Evolutionary conservation across 2,329 filamentous ascomycete species (phyloP).

Genomic region (Colletotrichum musae): DNA sequence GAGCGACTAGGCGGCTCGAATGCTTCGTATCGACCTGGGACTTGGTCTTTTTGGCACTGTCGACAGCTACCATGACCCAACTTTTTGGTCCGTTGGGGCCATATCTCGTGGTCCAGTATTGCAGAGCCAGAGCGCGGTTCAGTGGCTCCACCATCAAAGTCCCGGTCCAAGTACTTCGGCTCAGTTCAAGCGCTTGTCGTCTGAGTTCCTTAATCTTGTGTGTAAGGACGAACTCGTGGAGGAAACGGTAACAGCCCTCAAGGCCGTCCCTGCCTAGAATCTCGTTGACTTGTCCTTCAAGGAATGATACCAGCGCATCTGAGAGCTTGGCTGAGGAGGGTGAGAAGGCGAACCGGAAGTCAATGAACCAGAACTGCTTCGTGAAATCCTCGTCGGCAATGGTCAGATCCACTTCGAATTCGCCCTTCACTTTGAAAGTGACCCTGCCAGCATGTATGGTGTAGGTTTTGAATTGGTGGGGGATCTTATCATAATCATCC

Average conservation of each 20-base stretch:
- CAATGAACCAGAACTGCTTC: conserved; percentile 94
- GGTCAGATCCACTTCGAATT: conserved; percentile 95
- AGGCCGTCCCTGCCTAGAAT: conserved; percentile 80
- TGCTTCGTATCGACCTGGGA: conserved; percentile 56
- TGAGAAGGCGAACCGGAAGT: conserved; percentile 86
- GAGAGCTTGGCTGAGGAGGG: conserved; percentile 76
- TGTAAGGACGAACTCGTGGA: conserved; percentile 90
- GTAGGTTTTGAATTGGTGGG: conserved; percentile 83
- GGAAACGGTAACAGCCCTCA: conserved; percentile 83
- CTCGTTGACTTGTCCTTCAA: conserved; percentile 82
- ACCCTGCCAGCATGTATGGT: conserved; percentile 87
- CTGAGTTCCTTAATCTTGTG: conserved; percentile 89
- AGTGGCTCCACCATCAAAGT: conserved; percentile 83
- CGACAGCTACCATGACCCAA: conserved; percentile 91
- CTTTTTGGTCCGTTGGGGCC: conserved; percentile 76
- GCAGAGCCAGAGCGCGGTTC: conserved; percentile 85
- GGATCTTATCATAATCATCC: conserved; percentile 83
- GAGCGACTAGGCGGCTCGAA: conserved; percentile 71
- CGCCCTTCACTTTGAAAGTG: conserved; percentile 85
- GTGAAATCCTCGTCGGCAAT: conserved; percentile 87
- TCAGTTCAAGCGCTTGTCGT: conserved; percentile 81
- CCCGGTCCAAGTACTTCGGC: conserved; percentile 81
- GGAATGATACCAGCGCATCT: conserved; percentile 72
- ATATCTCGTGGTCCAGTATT: conserved; percentile 86
- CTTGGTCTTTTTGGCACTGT: conserved; percentile 71